These are phyloP conservation scores for Echeveria elegans DNA, from an alignment of 164 flowering plant species.

Conservation along the genomic window DNA sequence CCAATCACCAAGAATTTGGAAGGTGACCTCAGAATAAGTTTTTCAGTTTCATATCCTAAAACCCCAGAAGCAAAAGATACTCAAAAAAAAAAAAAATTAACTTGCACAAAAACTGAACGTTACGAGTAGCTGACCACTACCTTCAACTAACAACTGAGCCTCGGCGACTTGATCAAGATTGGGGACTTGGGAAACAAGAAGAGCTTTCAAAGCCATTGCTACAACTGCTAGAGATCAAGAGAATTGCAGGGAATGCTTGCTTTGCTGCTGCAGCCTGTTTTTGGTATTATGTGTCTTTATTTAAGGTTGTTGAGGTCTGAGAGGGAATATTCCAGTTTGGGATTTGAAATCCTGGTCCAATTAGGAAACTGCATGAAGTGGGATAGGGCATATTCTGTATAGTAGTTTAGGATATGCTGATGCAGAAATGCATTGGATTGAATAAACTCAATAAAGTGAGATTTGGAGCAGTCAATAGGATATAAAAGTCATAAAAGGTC, in stretches of 20 bases:
- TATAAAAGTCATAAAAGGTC: background rate
- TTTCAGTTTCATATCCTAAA: background rate
- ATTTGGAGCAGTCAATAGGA: background rate
- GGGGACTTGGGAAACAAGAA: background rate
- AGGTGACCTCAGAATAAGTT: background rate
- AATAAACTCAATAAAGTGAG: too few species aligned
- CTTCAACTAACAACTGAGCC: background rate
- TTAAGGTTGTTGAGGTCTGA: background rate
- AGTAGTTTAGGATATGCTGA: background rate
- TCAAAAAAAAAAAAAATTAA: background rate
- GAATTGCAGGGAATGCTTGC: background rate
- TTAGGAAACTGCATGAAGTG: background rate
- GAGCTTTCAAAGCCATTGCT: background rate
- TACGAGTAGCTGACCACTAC: background rate
- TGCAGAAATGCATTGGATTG: background rate
- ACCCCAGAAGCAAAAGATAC: background rate
- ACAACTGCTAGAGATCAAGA: background rate
- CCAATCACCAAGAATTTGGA: slow-evolving; percentile 62
- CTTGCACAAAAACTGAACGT: background rate
- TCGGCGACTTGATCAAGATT: background rate
- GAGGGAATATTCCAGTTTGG: background rate
- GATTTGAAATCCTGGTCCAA: background rate
- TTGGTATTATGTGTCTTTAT: background rate
- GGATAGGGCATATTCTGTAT: background rate
- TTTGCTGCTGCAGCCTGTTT: too few species aligned